Evolutionary conservation across 106 monocot genomes (phyloP), one percentile per base, ranked within the genome.

Genomic region (Allium sativum): DNA sequence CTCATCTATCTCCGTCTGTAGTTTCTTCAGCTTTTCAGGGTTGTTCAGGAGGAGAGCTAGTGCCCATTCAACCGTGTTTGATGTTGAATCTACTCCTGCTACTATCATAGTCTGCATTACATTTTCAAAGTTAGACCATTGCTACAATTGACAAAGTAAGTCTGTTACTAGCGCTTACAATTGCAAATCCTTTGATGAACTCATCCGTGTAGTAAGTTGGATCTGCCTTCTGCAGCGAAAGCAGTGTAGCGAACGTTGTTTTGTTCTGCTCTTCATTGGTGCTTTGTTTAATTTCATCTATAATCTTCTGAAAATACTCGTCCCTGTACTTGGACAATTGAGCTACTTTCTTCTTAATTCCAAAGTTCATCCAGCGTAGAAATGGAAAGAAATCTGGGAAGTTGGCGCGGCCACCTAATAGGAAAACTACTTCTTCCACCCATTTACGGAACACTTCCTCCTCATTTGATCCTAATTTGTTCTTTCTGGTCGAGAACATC

Each of bases 191-290:
- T 54, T 78, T 78, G 63, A 81, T 76, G 42, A 78, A 13, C 3
- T 66, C 62, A 18, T 86, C 78, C 6, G 69, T 81, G 75, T 81
- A 78, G 47, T 65, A 61, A 0, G 68, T 56, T 15, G 68, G 62
- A 2, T 72, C 55, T 44, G 44, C n/a, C 64, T 72, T 64, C 17
- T 65, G 72, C 31, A 72, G 20, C 31, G 45, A 42, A 10, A 72
- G 44, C 64, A 72, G 64, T 12, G 57, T 9, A 55, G 63, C 72
- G 17, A 72, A n/a, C 20, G 64, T 15, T 18, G 56, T 68, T 72
- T 72, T 0, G 12, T 41, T 14, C 31, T 31, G 31, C 61, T 58
- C 58, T 21, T 43, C 15, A 41, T 18, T 18, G 46, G 45, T 45
- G n/a, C 44, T 20, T 10, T 43, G 20, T 44, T 48, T 12, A 14